phyloP scores from a whole-genome alignment of 2,329 filamentous ascomycete species.

The Botrytis paeoniae region DNA sequence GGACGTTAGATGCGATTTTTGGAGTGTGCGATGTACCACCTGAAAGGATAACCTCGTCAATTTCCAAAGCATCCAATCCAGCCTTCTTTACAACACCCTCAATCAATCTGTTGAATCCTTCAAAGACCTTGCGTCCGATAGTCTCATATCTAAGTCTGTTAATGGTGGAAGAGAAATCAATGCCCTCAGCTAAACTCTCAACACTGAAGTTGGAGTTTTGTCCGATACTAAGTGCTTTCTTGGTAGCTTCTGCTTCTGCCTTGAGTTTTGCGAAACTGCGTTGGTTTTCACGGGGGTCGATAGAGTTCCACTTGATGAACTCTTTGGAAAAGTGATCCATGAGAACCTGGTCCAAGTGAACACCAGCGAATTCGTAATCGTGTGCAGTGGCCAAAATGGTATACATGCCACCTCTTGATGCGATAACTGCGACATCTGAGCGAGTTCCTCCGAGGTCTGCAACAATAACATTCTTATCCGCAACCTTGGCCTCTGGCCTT shows the following conservation, averaged over 20 bases:
- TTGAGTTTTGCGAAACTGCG: constrained; percentile 88
- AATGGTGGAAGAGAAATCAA: constrained; percentile 88
- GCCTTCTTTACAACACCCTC: constrained; percentile 88
- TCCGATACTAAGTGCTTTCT: constrained; percentile 87
- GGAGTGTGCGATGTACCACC: constrained; percentile 93
- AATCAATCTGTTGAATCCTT: constrained; percentile 81
- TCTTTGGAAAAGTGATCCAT: constrained; percentile 98
- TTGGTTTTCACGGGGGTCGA: constrained; percentile 78
- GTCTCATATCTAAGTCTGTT: constrained; percentile 94
- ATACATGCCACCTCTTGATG: constrained; percentile 93
- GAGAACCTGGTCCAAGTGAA: constrained; percentile 82
- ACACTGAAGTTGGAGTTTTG: constrained; percentile 88
- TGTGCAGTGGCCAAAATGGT: constrained; percentile 89
- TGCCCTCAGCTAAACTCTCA: constrained; percentile 82
- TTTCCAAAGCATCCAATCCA: constrained; percentile 83
- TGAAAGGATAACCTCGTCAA: constrained; percentile 91
- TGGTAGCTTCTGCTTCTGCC: constrained; percentile 84
- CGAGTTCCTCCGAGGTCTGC: constrained; percentile 90
- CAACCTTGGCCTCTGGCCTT: constrained; percentile 66
- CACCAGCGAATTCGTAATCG: constrained; percentile 90
- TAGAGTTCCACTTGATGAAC: constrained; percentile 90
- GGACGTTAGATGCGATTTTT: constrained; percentile 80
- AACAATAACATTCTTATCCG: constrained; percentile 88
- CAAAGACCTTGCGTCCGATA: constrained; percentile 79
- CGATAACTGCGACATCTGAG: constrained; percentile 86